Conservation (phyloP, 345 rosid genomes). For the Salix viminalis region DNA sequence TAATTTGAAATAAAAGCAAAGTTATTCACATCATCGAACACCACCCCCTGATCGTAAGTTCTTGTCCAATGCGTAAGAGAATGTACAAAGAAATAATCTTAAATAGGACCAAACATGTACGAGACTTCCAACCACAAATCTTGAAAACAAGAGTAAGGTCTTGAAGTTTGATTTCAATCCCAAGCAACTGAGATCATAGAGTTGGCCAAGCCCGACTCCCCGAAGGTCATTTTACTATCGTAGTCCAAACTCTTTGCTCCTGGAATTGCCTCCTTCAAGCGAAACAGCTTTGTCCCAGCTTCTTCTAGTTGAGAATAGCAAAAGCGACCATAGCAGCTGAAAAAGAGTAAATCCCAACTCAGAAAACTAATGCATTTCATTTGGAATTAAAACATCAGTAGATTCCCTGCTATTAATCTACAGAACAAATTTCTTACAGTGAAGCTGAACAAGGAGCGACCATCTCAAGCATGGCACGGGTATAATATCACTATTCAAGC, state of each 20-base stretch:
- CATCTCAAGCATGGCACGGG: too few species aligned
- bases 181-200: slow-evolving; percentile 73
- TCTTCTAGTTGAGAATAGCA: slow-evolving; percentile 63
- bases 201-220: slow-evolving; percentile 82
- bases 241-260: slow-evolving; percentile 78
- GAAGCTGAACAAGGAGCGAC: too few species aligned
- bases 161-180: slow-evolving; percentile 38
- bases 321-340: slow-evolving; percentile 94
- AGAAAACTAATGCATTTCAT: background rate
- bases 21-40: too few species aligned
- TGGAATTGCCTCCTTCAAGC: slow-evolving; percentile 77
- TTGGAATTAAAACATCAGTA: background rate
- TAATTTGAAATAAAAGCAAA: too few species aligned
- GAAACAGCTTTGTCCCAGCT: slow-evolving; percentile 57
- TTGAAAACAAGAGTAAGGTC: background rate
- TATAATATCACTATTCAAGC: too few species aligned
- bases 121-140: background rate
- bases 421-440: background rate
- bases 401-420: background rate
- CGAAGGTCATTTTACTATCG: slow-evolving; percentile 63
- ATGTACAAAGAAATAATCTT: slow-evolving; percentile 2
- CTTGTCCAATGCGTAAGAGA: background rate
- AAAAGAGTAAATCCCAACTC: background rate
- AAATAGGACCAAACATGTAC: background rate
- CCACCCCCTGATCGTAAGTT: background rate